A percentile compares a stretch with the other conserved stretches of the same genome.
These are phyloP conservation scores for Nicotiana otophora DNA, from an alignment of 257 asterid genomes.

Conservation along the genomic window DNA sequence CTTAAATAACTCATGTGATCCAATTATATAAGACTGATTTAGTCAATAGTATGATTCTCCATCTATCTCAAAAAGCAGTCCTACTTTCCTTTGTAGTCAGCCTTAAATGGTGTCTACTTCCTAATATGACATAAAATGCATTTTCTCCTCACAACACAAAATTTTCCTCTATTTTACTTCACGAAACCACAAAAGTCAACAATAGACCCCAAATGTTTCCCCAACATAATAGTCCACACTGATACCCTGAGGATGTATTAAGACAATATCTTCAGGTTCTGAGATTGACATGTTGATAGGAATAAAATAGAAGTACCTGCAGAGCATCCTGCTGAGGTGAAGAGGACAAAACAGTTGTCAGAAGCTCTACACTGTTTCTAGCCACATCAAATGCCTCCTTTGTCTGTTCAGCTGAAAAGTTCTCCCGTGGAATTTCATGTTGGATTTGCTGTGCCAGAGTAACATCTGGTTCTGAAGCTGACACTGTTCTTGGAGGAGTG, in stretches of 20 bases:
- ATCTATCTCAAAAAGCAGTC: not conserved
- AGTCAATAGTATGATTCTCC: not conserved
- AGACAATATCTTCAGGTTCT: not conserved
- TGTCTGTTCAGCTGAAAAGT: conserved; percentile 73
- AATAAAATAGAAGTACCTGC: conserved; percentile 42
- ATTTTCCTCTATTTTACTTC: not conserved
- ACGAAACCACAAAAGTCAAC: not conserved
- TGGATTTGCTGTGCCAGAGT: conserved; percentile 47
- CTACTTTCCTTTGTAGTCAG: not conserved
- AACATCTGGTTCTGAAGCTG: conserved; percentile 46
- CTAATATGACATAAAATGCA: not conserved
- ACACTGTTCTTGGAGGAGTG: conserved; percentile 83
- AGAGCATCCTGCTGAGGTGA: conserved; percentile 95
- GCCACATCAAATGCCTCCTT: conserved; percentile 98
- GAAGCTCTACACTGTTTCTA: conserved; percentile 91
- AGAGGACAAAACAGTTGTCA: conserved; percentile 86
- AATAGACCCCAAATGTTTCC: not conserved
- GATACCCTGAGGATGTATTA: not conserved
- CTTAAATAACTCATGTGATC: not conserved
- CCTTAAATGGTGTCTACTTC: not conserved
- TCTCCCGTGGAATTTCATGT: conserved; percentile 51
- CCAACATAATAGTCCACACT: not conserved
- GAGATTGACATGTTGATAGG: not conserved
- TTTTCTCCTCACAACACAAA: not conserved
- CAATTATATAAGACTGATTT: not conserved